A percentile compares a stretch with the other conserved stretches of the same genome.
Evolutionary conservation across 768 basidiomycete species (phyloP).

Genomic region (Hemileccinum impolitum): DNA sequence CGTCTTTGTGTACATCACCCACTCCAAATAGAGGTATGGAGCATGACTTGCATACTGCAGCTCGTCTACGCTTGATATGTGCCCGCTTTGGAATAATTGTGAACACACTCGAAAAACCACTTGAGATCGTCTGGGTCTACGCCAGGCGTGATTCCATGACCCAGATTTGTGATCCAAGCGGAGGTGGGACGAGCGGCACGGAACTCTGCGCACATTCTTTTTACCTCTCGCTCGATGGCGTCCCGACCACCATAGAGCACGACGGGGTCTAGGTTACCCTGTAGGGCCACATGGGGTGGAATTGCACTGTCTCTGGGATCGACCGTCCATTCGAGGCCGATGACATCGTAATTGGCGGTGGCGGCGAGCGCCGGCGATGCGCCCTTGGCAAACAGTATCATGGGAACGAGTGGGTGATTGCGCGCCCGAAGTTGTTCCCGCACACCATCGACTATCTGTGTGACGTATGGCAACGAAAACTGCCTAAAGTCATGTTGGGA

Average conservation of each 20-base stretch:
- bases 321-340: conserved; percentile 91
- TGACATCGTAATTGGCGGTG: conserved; percentile 74
- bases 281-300: conserved; percentile 63
- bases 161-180: conserved; percentile 97
- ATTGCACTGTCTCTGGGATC: conserved; percentile 65
- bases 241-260: conserved; percentile 81
- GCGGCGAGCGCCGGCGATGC: conserved; percentile 75
- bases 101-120: conserved; percentile 90
- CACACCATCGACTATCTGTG: conserved; percentile 70
- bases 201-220: conserved; percentile 81
- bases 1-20: conserved; percentile 18
- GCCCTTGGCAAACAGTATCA: conserved; percentile 95
- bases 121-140: conserved; percentile 91
- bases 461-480: conserved; percentile 81
- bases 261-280: conserved; percentile 93
- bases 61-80: neutral
- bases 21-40: conserved; percentile 10
- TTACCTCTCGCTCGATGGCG: conserved; percentile 83
- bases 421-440: conserved; percentile 52
- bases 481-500: conserved; percentile 80
- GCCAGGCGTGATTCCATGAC: conserved; percentile 95
- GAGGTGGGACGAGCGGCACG: conserved; percentile 43
- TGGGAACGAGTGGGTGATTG: conserved; percentile 58
- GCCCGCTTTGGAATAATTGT: conserved; percentile 60
- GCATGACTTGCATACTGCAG: neutral